Evolutionary conservation across 140 eudicot species (phyloP).

Genomic region (Senecio squalidus): DNA sequence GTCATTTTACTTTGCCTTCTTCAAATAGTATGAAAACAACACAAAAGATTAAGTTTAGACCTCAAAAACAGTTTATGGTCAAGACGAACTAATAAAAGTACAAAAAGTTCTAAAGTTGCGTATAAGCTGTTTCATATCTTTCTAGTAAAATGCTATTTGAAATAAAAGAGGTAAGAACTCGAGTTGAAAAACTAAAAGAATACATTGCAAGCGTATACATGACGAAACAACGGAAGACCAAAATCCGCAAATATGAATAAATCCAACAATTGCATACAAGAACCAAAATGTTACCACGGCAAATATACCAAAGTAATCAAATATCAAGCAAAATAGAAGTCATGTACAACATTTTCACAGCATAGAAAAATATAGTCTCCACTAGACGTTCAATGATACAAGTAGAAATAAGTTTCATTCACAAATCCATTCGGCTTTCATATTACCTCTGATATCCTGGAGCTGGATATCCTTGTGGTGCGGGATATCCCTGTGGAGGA

Average conservation of each 20-base stretch:
- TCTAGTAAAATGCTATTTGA: too few species aligned
- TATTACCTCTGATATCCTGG: slow-evolving; percentile 35
- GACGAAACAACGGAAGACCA: background rate
- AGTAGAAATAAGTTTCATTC: slow-evolving; percentile 10
- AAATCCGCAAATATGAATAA: background rate
- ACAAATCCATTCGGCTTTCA: slow-evolving; percentile 10
- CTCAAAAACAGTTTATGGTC: too few species aligned
- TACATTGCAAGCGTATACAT: background rate
- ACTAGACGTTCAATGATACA: background rate
- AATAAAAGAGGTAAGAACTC: too few species aligned
- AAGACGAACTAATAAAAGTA: too few species aligned
- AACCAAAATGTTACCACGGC: background rate
- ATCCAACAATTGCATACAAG: slow-evolving; percentile 10
- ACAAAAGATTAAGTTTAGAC: too few species aligned
- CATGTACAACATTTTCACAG: slow-evolving; percentile 22
- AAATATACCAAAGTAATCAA: background rate
- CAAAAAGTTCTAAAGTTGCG: too few species aligned
- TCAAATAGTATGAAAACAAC: too few species aligned
- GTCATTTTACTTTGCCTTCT: too few species aligned
- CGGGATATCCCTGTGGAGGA: slow-evolving; percentile 43
- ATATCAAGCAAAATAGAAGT: slow-evolving; percentile 16
- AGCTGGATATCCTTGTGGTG: slow-evolving; percentile 34
- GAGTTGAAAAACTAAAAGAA: background rate
- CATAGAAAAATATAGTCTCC: background rate
- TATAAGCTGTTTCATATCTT: too few species aligned